Evolutionary conservation across 2,329 filamentous ascomycete genomes (phyloP), one percentile per base, ranked within the genome.

Genomic region (Fusarium xylarioides): DNA sequence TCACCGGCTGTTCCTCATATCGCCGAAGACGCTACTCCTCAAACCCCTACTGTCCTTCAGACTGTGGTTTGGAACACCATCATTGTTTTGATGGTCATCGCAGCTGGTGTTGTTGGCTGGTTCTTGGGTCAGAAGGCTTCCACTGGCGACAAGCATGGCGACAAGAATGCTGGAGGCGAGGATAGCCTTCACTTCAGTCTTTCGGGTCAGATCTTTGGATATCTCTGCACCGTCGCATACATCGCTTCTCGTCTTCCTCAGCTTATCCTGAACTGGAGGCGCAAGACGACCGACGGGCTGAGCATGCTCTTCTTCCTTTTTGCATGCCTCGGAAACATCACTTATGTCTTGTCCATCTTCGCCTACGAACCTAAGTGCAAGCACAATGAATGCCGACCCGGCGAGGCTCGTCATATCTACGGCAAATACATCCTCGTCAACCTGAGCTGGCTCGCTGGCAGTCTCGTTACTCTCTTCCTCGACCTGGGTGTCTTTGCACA

Each of bases 281-380:
- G 96, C 71, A 97, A 97, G 84, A 95, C 92, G 47, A 98, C 95
- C 2, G 95, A 98, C 63, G 96, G 96, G 7, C 92, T 99, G 26
- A 95, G 93, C 73, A 91, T 98, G 84, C 88, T 98, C 16, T 99
- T 98, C 83, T 98, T 98, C 85, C 86, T 98, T 28, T 98, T 99
- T 80, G 96, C 96, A 9, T 98, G 95, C 80, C 90, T 98, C 11
- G 96, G 96, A 5, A 99, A 99, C 81, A 82, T 97, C 73, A 98
- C 95, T 0, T 98, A 97, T 78, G 95, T 98, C 23, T 85, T 97
- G 42, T 95, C 92, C 42, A 98, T 99, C 75, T 88, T 98, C 72
- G 95, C 95, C 2, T 98, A 95, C 79, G 93, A 95, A 66, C 94
- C 95, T 0, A 85, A 88, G 35, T 97, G 94, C 72, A 80, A 79